Percentiles rank a stretch among this genome's conserved stretches.
These are phyloP conservation scores for Arctium lappa DNA, from an alignment of 129 eudicot genomes.

Conservation along the genomic window DNA sequence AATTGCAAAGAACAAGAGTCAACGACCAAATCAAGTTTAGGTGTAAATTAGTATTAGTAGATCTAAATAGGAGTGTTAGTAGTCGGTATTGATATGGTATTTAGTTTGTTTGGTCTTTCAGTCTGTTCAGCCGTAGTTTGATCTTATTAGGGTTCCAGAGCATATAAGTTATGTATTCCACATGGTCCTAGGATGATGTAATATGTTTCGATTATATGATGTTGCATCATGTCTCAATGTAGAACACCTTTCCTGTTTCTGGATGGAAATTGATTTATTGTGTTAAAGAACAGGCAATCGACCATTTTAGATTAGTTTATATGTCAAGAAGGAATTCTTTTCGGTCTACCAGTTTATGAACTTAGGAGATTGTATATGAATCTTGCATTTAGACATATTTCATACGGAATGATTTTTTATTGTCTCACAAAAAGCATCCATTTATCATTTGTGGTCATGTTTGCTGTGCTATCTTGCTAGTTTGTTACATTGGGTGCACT, in stretches of 20 bases:
- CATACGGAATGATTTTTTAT: not conserved
- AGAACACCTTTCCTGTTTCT: not conserved
- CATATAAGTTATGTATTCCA: not conserved
- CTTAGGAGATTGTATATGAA: not conserved
- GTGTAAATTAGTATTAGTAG: not conserved
- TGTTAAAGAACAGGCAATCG: not conserved
- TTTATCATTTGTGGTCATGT: not conserved
- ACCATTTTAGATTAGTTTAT: not conserved
- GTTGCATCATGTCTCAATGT: not conserved
- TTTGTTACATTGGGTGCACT: slow-evolving; percentile 6
- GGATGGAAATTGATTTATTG: not conserved
- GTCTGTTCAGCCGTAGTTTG: not conserved
- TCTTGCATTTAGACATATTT: not conserved
- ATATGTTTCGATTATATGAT: not conserved
- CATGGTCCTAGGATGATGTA: not conserved
- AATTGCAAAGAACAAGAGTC: not conserved
- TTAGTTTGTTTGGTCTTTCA: not conserved
- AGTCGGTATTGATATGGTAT: not conserved
- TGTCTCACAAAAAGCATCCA: not conserved
- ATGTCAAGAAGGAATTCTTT: not conserved
- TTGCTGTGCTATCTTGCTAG: not conserved
- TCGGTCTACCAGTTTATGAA: not conserved
- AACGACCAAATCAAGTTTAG: not conserved
- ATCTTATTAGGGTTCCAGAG: not conserved
- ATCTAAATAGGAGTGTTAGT: not conserved